Base-by-base conservation (phyloP, 140 eudicot genomes). In the Oenanthe javanica region DNA sequence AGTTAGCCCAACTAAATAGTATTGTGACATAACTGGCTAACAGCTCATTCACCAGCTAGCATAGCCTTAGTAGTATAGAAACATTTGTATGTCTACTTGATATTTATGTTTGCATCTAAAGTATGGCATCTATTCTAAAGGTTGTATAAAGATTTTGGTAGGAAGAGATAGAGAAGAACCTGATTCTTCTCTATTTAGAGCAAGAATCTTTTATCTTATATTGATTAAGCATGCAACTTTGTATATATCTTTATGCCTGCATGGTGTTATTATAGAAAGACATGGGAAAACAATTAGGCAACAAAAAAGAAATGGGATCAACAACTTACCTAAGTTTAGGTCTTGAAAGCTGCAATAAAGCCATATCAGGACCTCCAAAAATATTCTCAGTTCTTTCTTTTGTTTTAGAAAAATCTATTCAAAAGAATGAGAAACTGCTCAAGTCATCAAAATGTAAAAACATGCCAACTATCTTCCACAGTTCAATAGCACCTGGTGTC, bases 401-500 rank as follows among this genome's bases (percentile, higher is more conserved):
- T 5, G 83, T 63, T 46, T 38, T 83, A 6, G 83, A 73, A 54
- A 79, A 66, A 52, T 13, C 49, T 9, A 51, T 83, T 50, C 81
- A 46, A 9, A 83, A 52, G 78, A 83, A 83, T 23, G 83, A 83
- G 4, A 83, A 73, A 25, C 7, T 50, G 15, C 74, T 79, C 77
- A 75, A 83, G 52, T 57, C 61, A 64, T 79, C 86, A 66, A 77
- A 50, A 19, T 31, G 25, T 18, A 86, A 45, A 43, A 81, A 83
- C 4, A 46, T 50, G 7, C 51, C 80, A 9, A 86, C 86, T 0
- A 55, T 81, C 42, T 86, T 86, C 72, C 84, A 86, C 57, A 86
- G 89, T 42, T 27, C 83, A 46, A 86, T 77, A 52, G 85, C 83
- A 16, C 84, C 89, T 47, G 66, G 80, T 1, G 13, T 86, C 50